phyloP scores from a whole-genome alignment of 441 rosid genomes.

The Theobroma grandiflorum region DNA sequence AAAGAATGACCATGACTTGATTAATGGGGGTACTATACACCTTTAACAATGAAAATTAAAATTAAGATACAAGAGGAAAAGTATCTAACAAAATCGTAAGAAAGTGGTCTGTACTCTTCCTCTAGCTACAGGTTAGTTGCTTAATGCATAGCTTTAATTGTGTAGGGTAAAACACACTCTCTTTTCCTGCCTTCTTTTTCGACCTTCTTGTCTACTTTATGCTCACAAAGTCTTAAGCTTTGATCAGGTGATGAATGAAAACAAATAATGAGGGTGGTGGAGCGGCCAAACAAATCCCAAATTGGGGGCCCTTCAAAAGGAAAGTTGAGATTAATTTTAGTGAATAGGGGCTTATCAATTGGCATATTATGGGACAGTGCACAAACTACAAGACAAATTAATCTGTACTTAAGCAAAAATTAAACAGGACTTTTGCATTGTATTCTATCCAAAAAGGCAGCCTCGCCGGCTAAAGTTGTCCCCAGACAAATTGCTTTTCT shows the following conservation, averaged over 20 bases:
- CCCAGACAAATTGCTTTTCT: constrained; percentile 33
- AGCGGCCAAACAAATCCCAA: constrained; percentile 42
- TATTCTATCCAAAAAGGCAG: constrained; percentile 50
- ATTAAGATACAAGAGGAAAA: neutral
- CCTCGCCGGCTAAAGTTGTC: constrained; percentile 44
- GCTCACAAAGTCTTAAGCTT: constrained; percentile 30
- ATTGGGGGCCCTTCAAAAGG: constrained; percentile 43
- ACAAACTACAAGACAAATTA: constrained; percentile 67
- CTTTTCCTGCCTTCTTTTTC: constrained; percentile 44
- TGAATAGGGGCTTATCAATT: constrained; percentile 31
- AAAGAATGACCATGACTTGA: neutral
- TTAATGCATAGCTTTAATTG: constrained; percentile 31
- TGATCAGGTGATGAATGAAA: constrained; percentile 21
- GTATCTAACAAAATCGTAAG: neutral
- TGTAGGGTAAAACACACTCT: constrained; percentile 36
- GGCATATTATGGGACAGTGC: constrained; percentile 43
- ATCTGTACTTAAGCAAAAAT: constrained; percentile 32
- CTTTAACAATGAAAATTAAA: neutral
- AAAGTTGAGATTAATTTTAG: constrained; percentile 33
- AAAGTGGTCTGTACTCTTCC: constrained; percentile 35
- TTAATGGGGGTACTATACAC: neutral
- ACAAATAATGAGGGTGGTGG: constrained; percentile 38
- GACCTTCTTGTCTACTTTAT: constrained; percentile 42
- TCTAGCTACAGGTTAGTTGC: neutral
- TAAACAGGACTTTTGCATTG: constrained; percentile 45